Evolutionary conservation across 2,329 filamentous ascomycete genomes (phyloP), one percentile per base, ranked within the genome.

Genomic region (Microdochium trichocladiopsis): DNA sequence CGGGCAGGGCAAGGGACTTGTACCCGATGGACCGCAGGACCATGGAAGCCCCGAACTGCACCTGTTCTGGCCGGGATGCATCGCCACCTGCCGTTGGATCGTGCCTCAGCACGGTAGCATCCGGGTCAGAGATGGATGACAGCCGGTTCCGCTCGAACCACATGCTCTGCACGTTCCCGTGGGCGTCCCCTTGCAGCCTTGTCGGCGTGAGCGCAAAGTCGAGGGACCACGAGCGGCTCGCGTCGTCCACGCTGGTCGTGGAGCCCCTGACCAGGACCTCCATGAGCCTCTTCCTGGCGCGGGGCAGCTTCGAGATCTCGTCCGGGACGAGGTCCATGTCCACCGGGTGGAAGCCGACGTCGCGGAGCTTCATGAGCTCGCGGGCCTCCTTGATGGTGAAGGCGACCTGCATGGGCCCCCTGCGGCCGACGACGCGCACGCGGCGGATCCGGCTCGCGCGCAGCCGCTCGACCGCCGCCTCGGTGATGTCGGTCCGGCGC

Each of bases 1-100:
- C 93, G 0, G 83, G 78, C 1, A 99, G 72, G 1, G 90, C 76
- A 28, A 86, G 78, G 0, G 91, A 92, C 61, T 90, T 90, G 72
- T 99, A 99, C 6, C 94, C 94, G 45, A 99, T 92, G n/a, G 90
- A 95, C 18, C 91, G 84, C 71, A 99, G 96, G 16, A 90, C 91
- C 3, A 93, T 65, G 5, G 84, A 78, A 0, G 90, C 84, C 1
- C 82, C 75, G 4, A 95, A 60, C 3, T 76, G 66, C 2, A 78
- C 53, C 2, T 70, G 71, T 54, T 80, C 71, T 47, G 5, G 10
- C 23, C 11, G n/a, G 10, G 22, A 21, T 18, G 41, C n/a, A 3
- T 16, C 4, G 22, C 41, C 41, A 22, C 22, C 16, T n/a, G n/a
- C 3, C 18, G 28, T 22, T 8, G 18, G 16, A 18, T 18, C 22